Base-by-base conservation (phyloP, 1,139 yeast species). In the Ogataea hybrid region DNA sequence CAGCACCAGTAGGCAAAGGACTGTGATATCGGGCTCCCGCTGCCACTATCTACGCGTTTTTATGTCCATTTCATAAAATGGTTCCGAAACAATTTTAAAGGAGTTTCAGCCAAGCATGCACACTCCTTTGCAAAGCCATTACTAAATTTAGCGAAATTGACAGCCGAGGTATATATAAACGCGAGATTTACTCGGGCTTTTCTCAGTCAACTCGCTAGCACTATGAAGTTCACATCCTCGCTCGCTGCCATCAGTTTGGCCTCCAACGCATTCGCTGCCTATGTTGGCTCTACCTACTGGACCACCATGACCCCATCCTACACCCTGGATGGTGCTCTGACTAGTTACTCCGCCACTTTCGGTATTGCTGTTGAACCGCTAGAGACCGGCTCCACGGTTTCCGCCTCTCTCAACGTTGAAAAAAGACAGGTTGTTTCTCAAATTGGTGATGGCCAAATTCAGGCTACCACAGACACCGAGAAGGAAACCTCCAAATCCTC, bases 281-380 rank as follows among this genome's bases (percentile, higher is more conserved):
- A 73, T 62, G 74, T 79, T 64, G 82, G 87, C 63, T 62, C 84
- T 48, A 81, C 77, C 49, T 80, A 88, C 56, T 81, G 86, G 79
- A 71, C 87, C 27, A 79, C 87, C 39, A 73, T 82, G 66, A 81
- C 87, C 35, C 89, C 90, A 53, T 50, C 68, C 35, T 71, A 69
- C 25, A 68, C 80, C 32, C 75, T 75, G 49, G 49, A 75, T 28
- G 81, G 80, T 57, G 86, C 81, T 48, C 47, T 70, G 42, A 78
- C 86, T 37, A 79, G 77, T 59, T 79, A 78, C 68, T 52, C 75
- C 22, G 65, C 69, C 41, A 67, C 72, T 40, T 82, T 82, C 57
- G 89, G 89, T 69, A 81, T 82, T 56, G 84, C 83, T 55, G 77
- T 81, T 50, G 65, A 66, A 67, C 48, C 80, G 81, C 51, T 62